Evolutionary conservation across 2,329 filamentous ascomycete genomes (phyloP).

Genomic region (Fusarium sp.): DNA sequence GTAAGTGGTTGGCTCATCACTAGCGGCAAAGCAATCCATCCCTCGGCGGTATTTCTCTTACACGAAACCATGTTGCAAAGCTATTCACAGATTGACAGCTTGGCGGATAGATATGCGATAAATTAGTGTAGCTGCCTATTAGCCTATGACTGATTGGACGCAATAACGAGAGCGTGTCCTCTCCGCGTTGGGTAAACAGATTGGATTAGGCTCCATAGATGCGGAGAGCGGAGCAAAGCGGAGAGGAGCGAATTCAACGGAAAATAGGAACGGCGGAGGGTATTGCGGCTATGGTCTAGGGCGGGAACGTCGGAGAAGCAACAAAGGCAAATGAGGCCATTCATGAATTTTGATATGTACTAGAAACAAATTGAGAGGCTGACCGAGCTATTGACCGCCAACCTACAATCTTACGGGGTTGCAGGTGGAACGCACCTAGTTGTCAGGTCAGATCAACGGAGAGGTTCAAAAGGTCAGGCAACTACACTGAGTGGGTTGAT

Average conservation of each 20-base stretch:
- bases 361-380: constrained; percentile 13
- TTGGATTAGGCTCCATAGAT: constrained; percentile 33
- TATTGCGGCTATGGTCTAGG: constrained; percentile 2
- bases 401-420: constrained; percentile 20
- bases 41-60: constrained; percentile 52
- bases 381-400: constrained; percentile 21
- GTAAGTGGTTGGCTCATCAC: constrained; percentile 43
- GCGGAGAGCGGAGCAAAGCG: constrained; percentile 38
- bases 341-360: constrained; percentile 10
- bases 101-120: constrained; percentile 43
- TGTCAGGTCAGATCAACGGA: constrained; percentile 31
- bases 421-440: not conserved
- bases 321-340: constrained; percentile 32
- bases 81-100: constrained; percentile 43
- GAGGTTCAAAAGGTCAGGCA: constrained; percentile 38
- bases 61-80: constrained; percentile 54
- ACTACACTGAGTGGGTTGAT: constrained; percentile 33
- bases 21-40: constrained; percentile 39
- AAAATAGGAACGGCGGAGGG: constrained; percentile 24
- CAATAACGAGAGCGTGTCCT: constrained; percentile 11
- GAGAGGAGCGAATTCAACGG: constrained; percentile 21
- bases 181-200: constrained; percentile 42
- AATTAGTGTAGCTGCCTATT: constrained; percentile 20
- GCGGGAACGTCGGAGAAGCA: constrained; percentile 4
- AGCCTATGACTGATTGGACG: constrained; percentile 43